Base-by-base conservation (phyloP, 495 filamentous ascomycete species). In the Aspergillus cavernicola region DNA sequence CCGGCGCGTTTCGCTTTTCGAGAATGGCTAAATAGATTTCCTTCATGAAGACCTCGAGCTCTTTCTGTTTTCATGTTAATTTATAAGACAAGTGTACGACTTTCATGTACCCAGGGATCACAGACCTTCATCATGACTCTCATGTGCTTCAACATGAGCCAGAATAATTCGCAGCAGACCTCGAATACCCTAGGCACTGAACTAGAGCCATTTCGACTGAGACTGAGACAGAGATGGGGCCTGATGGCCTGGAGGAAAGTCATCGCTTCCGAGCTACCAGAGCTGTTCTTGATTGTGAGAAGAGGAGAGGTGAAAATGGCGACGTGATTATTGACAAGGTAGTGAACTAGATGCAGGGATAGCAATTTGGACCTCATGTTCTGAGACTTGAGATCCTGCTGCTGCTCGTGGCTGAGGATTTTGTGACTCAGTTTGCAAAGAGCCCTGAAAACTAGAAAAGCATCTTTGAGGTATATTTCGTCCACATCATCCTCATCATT, bases 341-440 rank as follows among this genome's bases (percentile, higher is more conserved):
- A 95, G 65, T 96, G 91, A 47, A 97, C 89, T 36, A 97, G 83
- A 62, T 97, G 90, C 15, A 99, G 79, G 7, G 93, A 96, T 53
- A 99, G 82, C 26, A 99, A 73, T 68, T 99, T 99, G 16, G 92
- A 96, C 37, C 95, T 84, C 95, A 99, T 97, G 19, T 91, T 88
- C 56, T 96, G 90, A 4, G 89, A 90, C 45, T 89, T 92, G 35
- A 96, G 73, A 61, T 99, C 95, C 52, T 92, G 87, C 32, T 96
- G 83, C 58, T 97, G 92, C 46, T 99, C 95, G 18, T 89, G 84
- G 9, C 85, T 80, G 19, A 99, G 72, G 35, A 89, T 72, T 63
- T 97, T 99, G 50, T 91, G 96, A 54, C 92, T 96, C 37, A 99
- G 77, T 65, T 96, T 96, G 77, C 95, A 99, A 70, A 99, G 92